phyloP scores from a whole-genome alignment of 768 basidiomycete genomes.

The Mycena floridula region DNA sequence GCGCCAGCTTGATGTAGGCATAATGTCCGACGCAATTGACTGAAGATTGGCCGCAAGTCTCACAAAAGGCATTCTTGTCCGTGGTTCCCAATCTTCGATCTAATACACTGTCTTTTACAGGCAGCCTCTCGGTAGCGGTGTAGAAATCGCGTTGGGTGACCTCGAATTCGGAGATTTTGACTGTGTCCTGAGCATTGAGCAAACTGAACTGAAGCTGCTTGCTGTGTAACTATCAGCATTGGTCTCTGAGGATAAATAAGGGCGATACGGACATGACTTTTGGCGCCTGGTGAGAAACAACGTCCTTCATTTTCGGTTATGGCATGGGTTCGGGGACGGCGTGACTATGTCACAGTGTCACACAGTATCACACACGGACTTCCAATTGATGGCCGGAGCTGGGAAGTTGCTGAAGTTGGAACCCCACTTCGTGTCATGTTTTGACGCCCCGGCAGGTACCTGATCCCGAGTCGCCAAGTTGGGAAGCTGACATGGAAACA shows the following conservation, averaged over 20 bases:
- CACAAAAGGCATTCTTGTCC: slow-evolving; percentile 88
- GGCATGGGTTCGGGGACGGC: no score
- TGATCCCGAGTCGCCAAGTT: no score
- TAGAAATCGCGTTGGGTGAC: slow-evolving; percentile 92
- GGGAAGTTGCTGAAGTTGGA: no score
- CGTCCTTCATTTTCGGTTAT: slow-evolving; percentile 62
- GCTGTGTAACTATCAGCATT: slow-evolving; percentile 38
- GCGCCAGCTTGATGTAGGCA: slow-evolving; percentile 94
- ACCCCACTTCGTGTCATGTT: no score
- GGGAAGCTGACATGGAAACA: no score
- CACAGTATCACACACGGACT: no score
- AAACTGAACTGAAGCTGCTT: slow-evolving; percentile 96
- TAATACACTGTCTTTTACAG: slow-evolving; percentile 87
- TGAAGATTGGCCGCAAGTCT: slow-evolving; percentile 88
- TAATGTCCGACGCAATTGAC: slow-evolving; percentile 98
- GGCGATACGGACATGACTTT: slow-evolving; percentile 65
- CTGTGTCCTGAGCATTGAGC: slow-evolving; percentile 90
- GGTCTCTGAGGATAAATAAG: background rate
- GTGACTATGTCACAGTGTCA: no score
- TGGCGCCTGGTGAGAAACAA: slow-evolving; percentile 71
- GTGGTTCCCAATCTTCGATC: slow-evolving; percentile 92
- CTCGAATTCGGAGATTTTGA: slow-evolving; percentile 94
- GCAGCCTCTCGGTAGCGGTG: slow-evolving; percentile 73
- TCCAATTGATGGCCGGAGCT: no score
- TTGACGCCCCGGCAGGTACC: no score